Evolutionary conservation across 2,329 filamentous ascomycete species (phyloP).

Genomic region (Epicoccum nigrum): DNA sequence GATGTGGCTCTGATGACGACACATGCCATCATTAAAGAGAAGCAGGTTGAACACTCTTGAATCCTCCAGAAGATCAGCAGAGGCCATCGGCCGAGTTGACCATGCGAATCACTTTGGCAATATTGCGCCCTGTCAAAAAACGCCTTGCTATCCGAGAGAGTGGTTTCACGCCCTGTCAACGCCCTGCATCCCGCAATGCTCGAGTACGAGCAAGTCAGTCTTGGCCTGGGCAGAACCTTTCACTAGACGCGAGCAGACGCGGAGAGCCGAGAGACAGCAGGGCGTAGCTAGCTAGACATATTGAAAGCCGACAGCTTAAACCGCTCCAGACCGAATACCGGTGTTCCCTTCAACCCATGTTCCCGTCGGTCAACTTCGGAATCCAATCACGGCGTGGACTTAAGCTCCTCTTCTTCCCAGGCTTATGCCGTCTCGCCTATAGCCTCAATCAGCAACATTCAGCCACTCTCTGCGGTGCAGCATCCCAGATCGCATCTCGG

Average conservation of each 20-base stretch:
- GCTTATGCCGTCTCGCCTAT: no score
- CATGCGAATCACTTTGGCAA: no score
- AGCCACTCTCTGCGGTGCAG: slow-evolving; percentile 9
- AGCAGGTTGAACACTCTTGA: no score
- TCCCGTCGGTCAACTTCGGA: slow-evolving; percentile 10
- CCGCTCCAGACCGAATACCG: slow-evolving; percentile 13
- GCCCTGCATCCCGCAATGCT: not conserved
- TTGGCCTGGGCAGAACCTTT: slow-evolving; percentile 5
- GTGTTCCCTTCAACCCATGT: no score
- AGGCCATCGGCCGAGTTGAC: no score
- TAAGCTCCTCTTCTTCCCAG: no score
- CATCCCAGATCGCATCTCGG: slow-evolving; percentile 14
- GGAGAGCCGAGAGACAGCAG: not conserved
- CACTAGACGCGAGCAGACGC: slow-evolving; percentile 8
- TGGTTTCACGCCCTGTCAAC: not conserved
- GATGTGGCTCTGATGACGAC: no score
- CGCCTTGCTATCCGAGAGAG: no score
- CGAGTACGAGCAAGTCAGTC: not conserved
- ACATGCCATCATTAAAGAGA: no score
- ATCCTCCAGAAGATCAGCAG: no score
- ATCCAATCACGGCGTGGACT: slow-evolving; percentile 11
- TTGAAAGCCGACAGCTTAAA: not conserved
- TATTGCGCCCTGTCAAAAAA: no score
- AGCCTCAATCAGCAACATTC: slow-evolving; percentile 2
- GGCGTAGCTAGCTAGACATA: no score